phyloP scores from a whole-genome alignment of 176 grass and related monocot species.

The Cenchrus purpureus region DNA sequence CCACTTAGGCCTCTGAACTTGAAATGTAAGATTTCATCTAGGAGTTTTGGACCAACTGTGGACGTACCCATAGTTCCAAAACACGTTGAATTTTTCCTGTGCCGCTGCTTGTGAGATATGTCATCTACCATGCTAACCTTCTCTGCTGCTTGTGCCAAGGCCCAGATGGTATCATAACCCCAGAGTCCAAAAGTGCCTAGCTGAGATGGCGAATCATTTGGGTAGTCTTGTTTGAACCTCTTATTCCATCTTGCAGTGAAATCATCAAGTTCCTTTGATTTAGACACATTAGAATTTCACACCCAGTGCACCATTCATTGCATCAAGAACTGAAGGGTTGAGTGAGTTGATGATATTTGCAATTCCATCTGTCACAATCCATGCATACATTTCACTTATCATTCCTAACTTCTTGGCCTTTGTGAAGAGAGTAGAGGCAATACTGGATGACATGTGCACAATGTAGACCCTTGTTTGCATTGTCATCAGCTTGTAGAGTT shows the following conservation, averaged over 20 bases:
- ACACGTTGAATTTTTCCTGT: slow-evolving; percentile 17
- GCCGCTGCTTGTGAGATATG: background rate
- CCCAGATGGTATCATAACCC: slow-evolving; percentile 71
- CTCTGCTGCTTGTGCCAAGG: slow-evolving; percentile 62
- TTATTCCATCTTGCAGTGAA: slow-evolving; percentile 58
- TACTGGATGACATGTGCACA: slow-evolving; percentile 51
- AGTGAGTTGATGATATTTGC: slow-evolving; percentile 48
- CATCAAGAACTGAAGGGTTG: slow-evolving; percentile 10
- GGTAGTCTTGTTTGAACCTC: slow-evolving; percentile 44
- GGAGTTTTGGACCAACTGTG: slow-evolving; percentile 37
- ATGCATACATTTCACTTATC: slow-evolving; percentile 56
- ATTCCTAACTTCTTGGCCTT: slow-evolving; percentile 56
- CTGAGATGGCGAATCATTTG: background rate
- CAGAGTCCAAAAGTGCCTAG: slow-evolving; percentile 44
- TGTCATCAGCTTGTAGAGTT: slow-evolving; percentile 54
- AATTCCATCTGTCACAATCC: slow-evolving; percentile 64
- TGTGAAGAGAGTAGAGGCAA: slow-evolving; percentile 45
- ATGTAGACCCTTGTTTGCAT: slow-evolving; percentile 60
- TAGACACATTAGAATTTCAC: slow-evolving; percentile 39
- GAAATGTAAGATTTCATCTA: slow-evolving; percentile 30
- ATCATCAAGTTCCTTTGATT: slow-evolving; percentile 18
- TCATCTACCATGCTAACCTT: background rate
- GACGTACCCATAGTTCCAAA: slow-evolving; percentile 42
- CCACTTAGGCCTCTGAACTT: slow-evolving; percentile 53
- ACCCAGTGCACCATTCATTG: slow-evolving; percentile 58